Conservation (phyloP, 768 basidiomycete genomes). For the Dacryopinax primogenitus region DNA sequence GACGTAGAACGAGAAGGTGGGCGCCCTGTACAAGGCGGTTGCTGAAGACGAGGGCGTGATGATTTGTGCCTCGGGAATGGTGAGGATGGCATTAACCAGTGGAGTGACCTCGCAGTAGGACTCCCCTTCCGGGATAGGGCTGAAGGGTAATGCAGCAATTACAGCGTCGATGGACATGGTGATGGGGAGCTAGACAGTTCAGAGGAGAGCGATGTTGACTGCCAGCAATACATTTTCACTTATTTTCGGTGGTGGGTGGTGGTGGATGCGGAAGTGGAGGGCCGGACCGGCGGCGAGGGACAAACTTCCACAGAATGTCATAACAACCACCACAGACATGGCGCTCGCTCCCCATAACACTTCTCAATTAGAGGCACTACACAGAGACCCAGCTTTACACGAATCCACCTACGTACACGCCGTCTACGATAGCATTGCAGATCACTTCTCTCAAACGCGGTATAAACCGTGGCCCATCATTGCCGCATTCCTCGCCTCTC, state of each 20-base stretch:
- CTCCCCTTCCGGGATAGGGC: background rate
- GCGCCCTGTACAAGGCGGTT: background rate
- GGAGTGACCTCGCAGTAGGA: conserved; percentile 3
- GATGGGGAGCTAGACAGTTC: too few relatives aligned
- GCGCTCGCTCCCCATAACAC: background rate
- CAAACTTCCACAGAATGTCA: too few relatives aligned
- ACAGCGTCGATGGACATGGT: background rate
- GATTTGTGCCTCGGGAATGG: background rate
- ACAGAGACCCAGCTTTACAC: background rate
- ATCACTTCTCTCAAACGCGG: conserved; percentile 77
- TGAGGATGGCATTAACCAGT: background rate
- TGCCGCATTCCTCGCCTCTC: conserved; percentile 51
- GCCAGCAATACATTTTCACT: too few relatives aligned
- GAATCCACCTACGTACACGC: conserved; percentile 46
- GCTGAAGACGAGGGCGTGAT: background rate
- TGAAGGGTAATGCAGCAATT: background rate
- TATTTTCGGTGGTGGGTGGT: too few relatives aligned
- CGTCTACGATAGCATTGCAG: conserved; percentile 73
- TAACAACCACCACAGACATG: background rate
- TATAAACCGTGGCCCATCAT: conserved; percentile 96
- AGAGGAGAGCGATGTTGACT: too few relatives aligned
- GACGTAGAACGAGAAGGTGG: conserved; percentile 3
- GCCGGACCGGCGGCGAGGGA: too few relatives aligned
- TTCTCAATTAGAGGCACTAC: background rate
- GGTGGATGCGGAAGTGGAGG: too few relatives aligned